Evolutionary conservation across 2,329 filamentous ascomycete genomes (phyloP).

Genomic region (Daldinia sp.): DNA sequence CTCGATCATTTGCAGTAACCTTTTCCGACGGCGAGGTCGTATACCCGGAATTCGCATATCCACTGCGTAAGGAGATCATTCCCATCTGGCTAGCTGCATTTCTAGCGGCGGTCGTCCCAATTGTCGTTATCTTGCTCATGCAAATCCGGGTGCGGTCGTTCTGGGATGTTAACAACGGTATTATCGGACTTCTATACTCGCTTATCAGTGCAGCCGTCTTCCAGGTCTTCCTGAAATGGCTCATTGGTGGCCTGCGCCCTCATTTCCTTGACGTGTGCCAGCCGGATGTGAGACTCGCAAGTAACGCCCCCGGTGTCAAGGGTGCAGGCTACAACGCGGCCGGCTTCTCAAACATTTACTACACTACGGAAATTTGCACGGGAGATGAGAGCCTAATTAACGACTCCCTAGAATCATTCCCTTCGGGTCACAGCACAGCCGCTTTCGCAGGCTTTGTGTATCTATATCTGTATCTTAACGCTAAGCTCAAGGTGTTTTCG

Average conservation of each 20-base stretch:
- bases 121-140: slow-evolving; percentile 72
- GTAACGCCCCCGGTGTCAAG: slow-evolving; percentile 56
- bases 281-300: slow-evolving; percentile 63
- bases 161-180: slow-evolving; percentile 78
- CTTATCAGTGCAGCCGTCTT: slow-evolving; percentile 79
- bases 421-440: slow-evolving; percentile 79
- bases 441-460: slow-evolving; percentile 79
- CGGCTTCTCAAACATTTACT: slow-evolving; percentile 73
- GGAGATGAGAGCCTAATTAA: slow-evolving; percentile 74
- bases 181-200: slow-evolving; percentile 76
- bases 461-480: slow-evolving; percentile 79
- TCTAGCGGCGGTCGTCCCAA: slow-evolving; percentile 73
- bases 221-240: slow-evolving; percentile 80
- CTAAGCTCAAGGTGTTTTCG: slow-evolving; percentile 80
- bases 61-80: slow-evolving; percentile 75
- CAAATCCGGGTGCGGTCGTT: slow-evolving; percentile 77
- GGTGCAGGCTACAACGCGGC: slow-evolving; percentile 59
- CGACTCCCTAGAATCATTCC: slow-evolving; percentile 77
- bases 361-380: slow-evolving; percentile 76
- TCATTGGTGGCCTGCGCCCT: slow-evolving; percentile 79
- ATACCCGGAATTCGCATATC: slow-evolving; percentile 77
- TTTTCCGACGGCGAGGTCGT: slow-evolving; percentile 76
- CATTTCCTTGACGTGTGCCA: slow-evolving; percentile 79
- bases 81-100: slow-evolving; percentile 79
- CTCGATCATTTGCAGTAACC: slow-evolving; percentile 76